These are phyloP conservation scores for Ajuga reptans DNA, from an alignment of 305 asterid species.

Conservation along the genomic window DNA sequence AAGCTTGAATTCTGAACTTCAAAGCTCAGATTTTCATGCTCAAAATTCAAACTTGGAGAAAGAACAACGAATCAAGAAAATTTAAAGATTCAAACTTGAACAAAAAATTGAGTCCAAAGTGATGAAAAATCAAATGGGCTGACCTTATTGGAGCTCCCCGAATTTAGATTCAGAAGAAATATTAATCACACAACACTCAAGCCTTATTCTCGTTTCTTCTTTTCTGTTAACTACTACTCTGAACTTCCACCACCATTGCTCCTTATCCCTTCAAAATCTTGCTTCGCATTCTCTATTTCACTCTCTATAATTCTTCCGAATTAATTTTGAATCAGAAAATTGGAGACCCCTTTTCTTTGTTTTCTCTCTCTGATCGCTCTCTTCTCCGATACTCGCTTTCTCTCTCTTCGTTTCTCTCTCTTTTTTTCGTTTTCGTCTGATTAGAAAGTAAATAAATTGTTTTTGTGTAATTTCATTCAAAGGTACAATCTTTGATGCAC, in stretches of 20 bases:
- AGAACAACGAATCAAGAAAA: constrained; percentile 35
- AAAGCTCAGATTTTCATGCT: constrained; percentile 47
- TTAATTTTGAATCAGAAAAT: constrained; percentile 34
- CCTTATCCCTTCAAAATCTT: constrained; percentile 25
- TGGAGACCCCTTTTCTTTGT: constrained; percentile 35
- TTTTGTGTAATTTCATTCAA: constrained; percentile 24
- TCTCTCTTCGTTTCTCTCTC: constrained; percentile 29
- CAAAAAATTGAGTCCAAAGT: constrained; percentile 22
- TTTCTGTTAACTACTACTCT: constrained; percentile 20
- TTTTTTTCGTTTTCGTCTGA: constrained; percentile 29
- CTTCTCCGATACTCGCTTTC: constrained; percentile 28
- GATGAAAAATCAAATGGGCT: constrained; percentile 32
- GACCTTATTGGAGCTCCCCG: constrained; percentile 41
- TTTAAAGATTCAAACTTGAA: constrained; percentile 36
- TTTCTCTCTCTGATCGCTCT: constrained; percentile 43
- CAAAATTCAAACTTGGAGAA: constrained; percentile 39
- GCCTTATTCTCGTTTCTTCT: constrained; percentile 20
- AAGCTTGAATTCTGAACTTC: constrained; percentile 65
- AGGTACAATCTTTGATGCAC: constrained; percentile 28
- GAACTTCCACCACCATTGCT: constrained; percentile 37
- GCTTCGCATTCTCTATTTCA: constrained; percentile 35
- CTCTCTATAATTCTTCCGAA: constrained; percentile 17
- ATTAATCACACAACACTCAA: constrained; percentile 25
- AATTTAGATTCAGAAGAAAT: constrained; percentile 27
- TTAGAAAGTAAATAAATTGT: constrained; percentile 19